Conservation (phyloP, 2,329 filamentous ascomycete genomes). For the Dactylellina haptotyla region DNA sequence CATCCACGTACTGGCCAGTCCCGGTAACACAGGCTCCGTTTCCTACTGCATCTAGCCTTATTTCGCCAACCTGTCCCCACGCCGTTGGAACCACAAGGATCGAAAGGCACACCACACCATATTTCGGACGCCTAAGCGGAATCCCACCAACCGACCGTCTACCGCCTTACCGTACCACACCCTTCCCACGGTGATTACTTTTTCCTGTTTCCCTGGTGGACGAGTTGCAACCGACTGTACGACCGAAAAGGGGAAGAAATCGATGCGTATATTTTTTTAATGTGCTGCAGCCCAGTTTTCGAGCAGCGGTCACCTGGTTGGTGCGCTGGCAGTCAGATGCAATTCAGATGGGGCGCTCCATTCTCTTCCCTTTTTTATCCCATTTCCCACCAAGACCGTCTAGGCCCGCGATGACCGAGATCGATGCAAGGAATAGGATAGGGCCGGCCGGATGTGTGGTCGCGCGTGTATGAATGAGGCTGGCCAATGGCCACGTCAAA, state of each 20-base stretch:
- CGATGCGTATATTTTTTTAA: constrained; percentile 14
- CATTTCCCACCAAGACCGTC: background rate
- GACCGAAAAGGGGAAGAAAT: too few species aligned
- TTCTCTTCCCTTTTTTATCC: too few species aligned
- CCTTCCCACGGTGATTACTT: background rate
- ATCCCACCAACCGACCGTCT: background rate
- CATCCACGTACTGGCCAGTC: background rate
- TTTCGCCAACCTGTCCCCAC: background rate
- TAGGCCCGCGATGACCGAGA: constrained; percentile 4
- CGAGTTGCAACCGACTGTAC: background rate
- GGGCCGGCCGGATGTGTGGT: background rate
- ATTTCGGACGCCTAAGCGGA: background rate
- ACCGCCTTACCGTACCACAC: background rate
- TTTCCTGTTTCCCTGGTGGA: background rate
- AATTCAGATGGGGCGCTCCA: background rate
- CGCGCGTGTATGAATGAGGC: too few species aligned
- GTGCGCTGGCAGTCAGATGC: constrained; percentile 38
- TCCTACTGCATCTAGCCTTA: background rate
- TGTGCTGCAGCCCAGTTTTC: constrained; percentile 8
- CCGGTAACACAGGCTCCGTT: background rate
- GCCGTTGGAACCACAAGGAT: background rate
- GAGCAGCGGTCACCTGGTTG: constrained; percentile 31
- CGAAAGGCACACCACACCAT: too few species aligned
- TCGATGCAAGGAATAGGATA: background rate
- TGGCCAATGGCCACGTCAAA: constrained; percentile 40